These are phyloP conservation scores for Sarocladium strictum DNA, from an alignment of 2,329 filamentous ascomycete species.

Conservation along the genomic window DNA sequence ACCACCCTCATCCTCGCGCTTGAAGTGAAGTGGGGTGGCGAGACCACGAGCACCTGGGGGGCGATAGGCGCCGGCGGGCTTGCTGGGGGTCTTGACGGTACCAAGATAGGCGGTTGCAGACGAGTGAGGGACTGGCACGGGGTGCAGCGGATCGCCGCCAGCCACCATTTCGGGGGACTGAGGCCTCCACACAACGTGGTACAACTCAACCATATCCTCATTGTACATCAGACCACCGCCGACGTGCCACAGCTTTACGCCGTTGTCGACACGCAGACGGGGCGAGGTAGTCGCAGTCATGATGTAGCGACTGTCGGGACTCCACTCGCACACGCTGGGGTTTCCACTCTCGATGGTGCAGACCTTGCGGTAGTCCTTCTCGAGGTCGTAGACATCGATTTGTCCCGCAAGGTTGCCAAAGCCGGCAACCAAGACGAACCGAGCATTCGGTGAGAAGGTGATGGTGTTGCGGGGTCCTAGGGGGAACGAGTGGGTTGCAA, in stretches of 20 bases:
- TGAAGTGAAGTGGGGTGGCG: slow-evolving; percentile 87
- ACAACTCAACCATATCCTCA: slow-evolving; percentile 90
- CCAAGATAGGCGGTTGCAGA: slow-evolving; percentile 79
- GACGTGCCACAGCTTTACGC: slow-evolving; percentile 91
- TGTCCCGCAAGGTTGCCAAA: slow-evolving; percentile 97
- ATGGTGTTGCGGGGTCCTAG: slow-evolving; percentile 91
- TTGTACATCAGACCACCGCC: slow-evolving; percentile 87
- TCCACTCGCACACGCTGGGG: slow-evolving; percentile 95
- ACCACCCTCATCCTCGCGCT: slow-evolving; percentile 94
- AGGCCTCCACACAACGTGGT: slow-evolving; percentile 85
- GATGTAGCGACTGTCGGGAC: slow-evolving; percentile 90
- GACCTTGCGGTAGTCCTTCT: slow-evolving; percentile 89
- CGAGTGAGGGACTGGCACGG: slow-evolving; percentile 70
- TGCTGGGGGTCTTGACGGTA: slow-evolving; percentile 88
- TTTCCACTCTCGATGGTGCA: slow-evolving; percentile 93
- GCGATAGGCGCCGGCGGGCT: slow-evolving; percentile 94
- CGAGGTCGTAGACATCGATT: slow-evolving; percentile 95
- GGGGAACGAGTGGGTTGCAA: slow-evolving; percentile 78
- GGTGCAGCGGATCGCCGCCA: slow-evolving; percentile 64
- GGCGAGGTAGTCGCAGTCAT: slow-evolving; percentile 97
- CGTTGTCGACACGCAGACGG: slow-evolving; percentile 92
- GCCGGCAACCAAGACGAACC: slow-evolving; percentile 88
- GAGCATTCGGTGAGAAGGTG: slow-evolving; percentile 85
- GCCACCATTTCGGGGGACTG: slow-evolving; percentile 54
- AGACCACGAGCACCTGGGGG: slow-evolving; percentile 89